Evolutionary conservation across 2,329 filamentous ascomycete genomes (phyloP).

Genomic region (Aureobasidium uvarum): DNA sequence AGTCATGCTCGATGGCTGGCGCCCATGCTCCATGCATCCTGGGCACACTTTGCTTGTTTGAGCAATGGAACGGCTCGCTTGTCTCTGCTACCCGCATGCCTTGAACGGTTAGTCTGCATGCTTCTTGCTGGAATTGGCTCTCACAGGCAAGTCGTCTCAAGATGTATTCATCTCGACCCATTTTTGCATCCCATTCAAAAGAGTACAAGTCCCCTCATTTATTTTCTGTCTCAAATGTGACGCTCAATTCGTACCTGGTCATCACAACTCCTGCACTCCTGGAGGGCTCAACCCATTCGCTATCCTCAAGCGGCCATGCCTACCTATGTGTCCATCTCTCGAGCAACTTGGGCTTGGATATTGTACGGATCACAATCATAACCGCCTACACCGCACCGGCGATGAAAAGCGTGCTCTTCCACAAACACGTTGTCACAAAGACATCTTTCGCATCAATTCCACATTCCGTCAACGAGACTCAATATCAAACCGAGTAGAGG

Average conservation of each 20-base stretch:
- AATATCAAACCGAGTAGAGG: not conserved
- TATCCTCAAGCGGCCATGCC: not conserved
- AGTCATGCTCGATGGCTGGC: slow-evolving; percentile 15
- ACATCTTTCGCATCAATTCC: not conserved
- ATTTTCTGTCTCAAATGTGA: not conserved
- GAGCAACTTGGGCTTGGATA: not conserved
- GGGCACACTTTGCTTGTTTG: slow-evolving; percentile 20
- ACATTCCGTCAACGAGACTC: not conserved
- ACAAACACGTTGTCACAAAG: not conserved
- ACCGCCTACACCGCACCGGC: not conserved
- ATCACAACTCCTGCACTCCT: not conserved
- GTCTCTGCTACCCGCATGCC: not conserved
- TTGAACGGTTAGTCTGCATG: slow-evolving; percentile 18
- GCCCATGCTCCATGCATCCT: slow-evolving; percentile 20
- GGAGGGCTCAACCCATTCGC: not conserved
- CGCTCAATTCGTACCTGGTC: not conserved
- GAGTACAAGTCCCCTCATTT: not conserved
- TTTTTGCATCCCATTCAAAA: not conserved
- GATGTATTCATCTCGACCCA: not conserved
- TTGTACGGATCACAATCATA: too few relatives aligned
- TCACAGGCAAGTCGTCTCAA: not conserved
- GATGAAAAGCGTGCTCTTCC: not conserved
- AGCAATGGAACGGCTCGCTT: slow-evolving; percentile 13
- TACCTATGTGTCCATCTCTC: not conserved
- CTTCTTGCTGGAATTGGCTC: not conserved